Evolutionary conservation across 2,329 filamentous ascomycete species (phyloP).

Genomic region (Passalora sequoiae): DNA sequence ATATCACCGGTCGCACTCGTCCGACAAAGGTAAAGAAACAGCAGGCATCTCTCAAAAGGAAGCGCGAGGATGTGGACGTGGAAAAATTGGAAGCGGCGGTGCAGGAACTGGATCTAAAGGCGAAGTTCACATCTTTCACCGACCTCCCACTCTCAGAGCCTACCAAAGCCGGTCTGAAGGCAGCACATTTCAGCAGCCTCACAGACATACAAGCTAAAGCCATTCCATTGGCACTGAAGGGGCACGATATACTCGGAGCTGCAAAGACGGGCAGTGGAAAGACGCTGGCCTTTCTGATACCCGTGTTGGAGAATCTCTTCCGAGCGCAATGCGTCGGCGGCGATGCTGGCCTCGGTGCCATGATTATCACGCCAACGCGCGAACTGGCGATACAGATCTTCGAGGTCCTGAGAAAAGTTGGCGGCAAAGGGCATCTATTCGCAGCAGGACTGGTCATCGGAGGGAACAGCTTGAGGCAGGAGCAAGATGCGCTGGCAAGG

Average conservation of each 20-base stretch:
- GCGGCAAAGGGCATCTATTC: slow-evolving; percentile 75
- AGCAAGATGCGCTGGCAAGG: slow-evolving; percentile 73
- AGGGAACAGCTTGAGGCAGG: slow-evolving; percentile 81
- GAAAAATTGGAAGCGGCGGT: slow-evolving; percentile 37
- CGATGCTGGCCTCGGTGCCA: slow-evolving; percentile 78
- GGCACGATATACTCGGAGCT: slow-evolving; percentile 82
- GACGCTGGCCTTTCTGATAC: slow-evolving; percentile 86
- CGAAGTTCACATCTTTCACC: slow-evolving; percentile 63
- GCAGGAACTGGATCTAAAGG: slow-evolving; percentile 52
- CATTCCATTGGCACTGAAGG: slow-evolving; percentile 81
- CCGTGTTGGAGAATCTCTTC: slow-evolving; percentile 88
- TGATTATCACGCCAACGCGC: slow-evolving; percentile 89
- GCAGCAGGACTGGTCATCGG: slow-evolving; percentile 92
- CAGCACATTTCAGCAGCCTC: slow-evolving; percentile 81
- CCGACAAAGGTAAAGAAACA: slow-evolving; percentile 55
- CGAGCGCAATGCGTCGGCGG: slow-evolving; percentile 81
- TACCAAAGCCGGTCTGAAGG: slow-evolving; percentile 72
- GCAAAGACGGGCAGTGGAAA: slow-evolving; percentile 96
- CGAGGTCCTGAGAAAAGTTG: slow-evolving; percentile 84
- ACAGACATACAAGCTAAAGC: slow-evolving; percentile 89
- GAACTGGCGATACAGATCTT: slow-evolving; percentile 97
- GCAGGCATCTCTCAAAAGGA: slow-evolving; percentile 35
- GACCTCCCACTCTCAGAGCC: slow-evolving; percentile 80
- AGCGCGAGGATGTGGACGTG: slow-evolving; percentile 22
- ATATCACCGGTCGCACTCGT: slow-evolving; percentile 41